Conservation (phyloP, 495 filamentous ascomycete genomes). For the Pseudomonodictys pantanalensis region DNA sequence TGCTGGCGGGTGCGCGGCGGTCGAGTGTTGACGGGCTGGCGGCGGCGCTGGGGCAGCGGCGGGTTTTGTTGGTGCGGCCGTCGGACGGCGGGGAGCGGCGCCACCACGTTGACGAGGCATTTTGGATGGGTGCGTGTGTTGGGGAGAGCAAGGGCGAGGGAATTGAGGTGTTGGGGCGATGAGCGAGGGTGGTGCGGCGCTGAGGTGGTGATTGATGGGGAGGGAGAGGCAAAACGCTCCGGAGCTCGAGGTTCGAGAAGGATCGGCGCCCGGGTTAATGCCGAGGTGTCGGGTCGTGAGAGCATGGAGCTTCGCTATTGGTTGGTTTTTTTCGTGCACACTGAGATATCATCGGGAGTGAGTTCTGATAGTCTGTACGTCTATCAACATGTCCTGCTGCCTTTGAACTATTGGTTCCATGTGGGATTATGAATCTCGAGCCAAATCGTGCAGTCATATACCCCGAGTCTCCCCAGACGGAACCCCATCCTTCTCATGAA, state of each 20-base stretch:
- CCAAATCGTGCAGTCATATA: no score
- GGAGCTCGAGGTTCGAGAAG: constrained; percentile 29
- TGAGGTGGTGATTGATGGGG: neutral
- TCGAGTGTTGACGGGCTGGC: constrained; percentile 41
- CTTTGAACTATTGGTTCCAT: no score
- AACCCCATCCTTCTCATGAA: constrained; percentile 4
- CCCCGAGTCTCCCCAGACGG: no score
- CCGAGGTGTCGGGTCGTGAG: neutral
- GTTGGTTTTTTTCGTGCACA: neutral
- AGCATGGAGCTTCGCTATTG: neutral
- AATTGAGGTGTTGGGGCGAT: constrained; percentile 4
- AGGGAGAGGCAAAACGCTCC: constrained; percentile 2
- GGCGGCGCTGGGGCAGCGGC: constrained; percentile 19
- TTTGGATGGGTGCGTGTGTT: constrained; percentile 11
- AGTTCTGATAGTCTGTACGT: neutral
- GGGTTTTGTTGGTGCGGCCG: constrained; percentile 29
- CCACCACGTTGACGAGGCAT: constrained; percentile 44
- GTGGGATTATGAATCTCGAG: no score
- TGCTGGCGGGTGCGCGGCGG: constrained; percentile 40
- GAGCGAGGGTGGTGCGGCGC: neutral
- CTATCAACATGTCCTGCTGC: no score
- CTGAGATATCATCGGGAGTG: neutral
- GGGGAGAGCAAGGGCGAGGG: neutral
- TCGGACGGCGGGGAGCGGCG: constrained; percentile 35
- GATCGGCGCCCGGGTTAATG: constrained; percentile 19